Evolutionary conservation across 1,284 basidiomycete genomes (phyloP), one percentile per base, ranked within the genome.

Genomic region (Papiliotrema fonsecae): DNA sequence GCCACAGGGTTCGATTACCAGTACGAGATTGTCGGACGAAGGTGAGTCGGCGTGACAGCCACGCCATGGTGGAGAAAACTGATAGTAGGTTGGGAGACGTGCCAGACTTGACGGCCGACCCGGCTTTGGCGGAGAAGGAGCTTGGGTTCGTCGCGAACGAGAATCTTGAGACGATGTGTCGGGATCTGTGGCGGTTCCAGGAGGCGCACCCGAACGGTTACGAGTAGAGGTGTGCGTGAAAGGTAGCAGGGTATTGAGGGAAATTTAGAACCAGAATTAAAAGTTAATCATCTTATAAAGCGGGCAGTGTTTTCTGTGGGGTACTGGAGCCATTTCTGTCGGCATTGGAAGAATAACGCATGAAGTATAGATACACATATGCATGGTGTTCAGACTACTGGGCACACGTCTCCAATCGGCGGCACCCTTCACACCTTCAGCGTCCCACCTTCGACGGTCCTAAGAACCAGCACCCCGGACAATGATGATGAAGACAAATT

Each of bases 71-170:
- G 26, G 30, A 42, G 19, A n/a, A 10, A 21, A 34, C 42, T 42
- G 32, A 38, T 22, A 22, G n/a, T 64, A 90, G 91, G 57, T 80
- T 83, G 41, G 96, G 94, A 9, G 96, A 99, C 69, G 96, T 98
- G 0, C 94, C 96, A 0, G 92, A 97, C 70, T 79, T 99, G 36
- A 97, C 93, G 13, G 96, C 94, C 7, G 87, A 98, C 72, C 94
- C 96, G 0, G 61, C 84, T 3, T 79, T 97, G 24, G 96, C 96
- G 0, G 84, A 93, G 77, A 85, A 85, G 71, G 96, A 98, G 73
- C 84, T 99, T 35, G 90, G 90, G 18, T 99, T 98, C 81, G 82
- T 84, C 58, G 94, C 94, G 16, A 79, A 81, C 34, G 79, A 83
- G 62, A 79, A 84, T 62, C 79, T 97, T 45, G 85, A 90, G 58